Conservation (phyloP, 305 asterid genomes). For the Andrographis paniculata region DNA sequence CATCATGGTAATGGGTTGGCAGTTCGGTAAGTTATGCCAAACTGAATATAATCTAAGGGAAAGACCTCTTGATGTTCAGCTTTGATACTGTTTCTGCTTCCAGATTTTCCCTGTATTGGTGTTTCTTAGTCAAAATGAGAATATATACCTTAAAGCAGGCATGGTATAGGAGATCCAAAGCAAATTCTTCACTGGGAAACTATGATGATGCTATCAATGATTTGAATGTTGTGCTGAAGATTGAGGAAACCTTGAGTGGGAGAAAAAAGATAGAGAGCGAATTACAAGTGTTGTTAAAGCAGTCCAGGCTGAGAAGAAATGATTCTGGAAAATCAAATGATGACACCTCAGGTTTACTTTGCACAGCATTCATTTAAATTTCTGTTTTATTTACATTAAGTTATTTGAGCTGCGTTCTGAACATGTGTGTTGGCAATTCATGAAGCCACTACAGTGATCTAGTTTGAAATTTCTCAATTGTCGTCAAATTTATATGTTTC, state of each 20-base stretch:
- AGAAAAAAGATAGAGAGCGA: constrained; percentile 70
- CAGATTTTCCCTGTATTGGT: too few relatives aligned
- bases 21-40: too few relatives aligned
- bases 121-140: too few relatives aligned
- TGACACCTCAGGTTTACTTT: constrained; percentile 29
- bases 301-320: constrained; percentile 24
- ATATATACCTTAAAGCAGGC: constrained; percentile 40
- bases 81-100: too few relatives aligned
- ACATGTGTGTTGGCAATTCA: too few relatives aligned
- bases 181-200: constrained; percentile 64
- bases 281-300: constrained; percentile 30
- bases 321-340: constrained; percentile 25
- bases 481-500: too few relatives aligned
- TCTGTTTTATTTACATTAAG: constrained; percentile 6
- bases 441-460: too few relatives aligned
- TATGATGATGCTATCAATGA: constrained; percentile 58
- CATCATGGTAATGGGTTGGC: too few relatives aligned
- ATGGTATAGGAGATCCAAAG: constrained; percentile 90
- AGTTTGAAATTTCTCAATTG: too few relatives aligned
- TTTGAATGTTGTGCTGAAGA: constrained; percentile 48
- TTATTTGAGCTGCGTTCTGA: neutral
- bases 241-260: constrained; percentile 63
- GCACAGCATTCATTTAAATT: constrained; percentile 22
- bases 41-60: too few relatives aligned
- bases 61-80: too few relatives aligned